Percentiles rank a stretch among this genome's conserved stretches.
phyloP scores from a whole-genome alignment of 345 rosid genomes.

The Streptanthus diversifolius region DNA sequence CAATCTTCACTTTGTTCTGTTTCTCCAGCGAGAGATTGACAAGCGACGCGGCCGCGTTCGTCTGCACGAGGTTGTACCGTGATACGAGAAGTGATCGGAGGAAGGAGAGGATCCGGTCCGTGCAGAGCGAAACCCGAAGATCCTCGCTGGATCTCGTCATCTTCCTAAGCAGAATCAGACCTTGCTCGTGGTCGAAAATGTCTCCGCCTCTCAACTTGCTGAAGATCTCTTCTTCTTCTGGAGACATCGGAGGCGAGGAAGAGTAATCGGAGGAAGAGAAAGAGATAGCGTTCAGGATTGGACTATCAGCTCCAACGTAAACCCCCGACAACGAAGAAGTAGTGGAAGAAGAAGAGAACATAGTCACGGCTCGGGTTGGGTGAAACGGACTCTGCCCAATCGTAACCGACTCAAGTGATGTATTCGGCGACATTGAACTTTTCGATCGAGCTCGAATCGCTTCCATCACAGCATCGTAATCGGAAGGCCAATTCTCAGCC shows the following conservation, averaged over 20 bases:
- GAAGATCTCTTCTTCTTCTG: conserved; percentile 55
- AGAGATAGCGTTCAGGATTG: conserved; percentile 29
- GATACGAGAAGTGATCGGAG: conserved; percentile 55
- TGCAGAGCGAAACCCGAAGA: conserved; percentile 51
- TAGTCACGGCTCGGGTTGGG: conserved; percentile 58
- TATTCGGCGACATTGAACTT: conserved; percentile 39
- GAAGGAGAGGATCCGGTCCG: conserved; percentile 46
- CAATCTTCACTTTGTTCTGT: conserved; percentile 62
- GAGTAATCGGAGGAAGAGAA: conserved; percentile 32
- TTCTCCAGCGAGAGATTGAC: conserved; percentile 80
- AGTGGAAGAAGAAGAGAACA: conserved; percentile 46
- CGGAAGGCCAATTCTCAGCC: conserved; percentile 46
- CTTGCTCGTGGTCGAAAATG: conserved; percentile 62
- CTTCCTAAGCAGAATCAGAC: conserved; percentile 49
- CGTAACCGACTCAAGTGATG: conserved; percentile 58
- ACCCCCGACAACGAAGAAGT: conserved; percentile 56
- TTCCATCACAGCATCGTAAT: conserved; percentile 58
- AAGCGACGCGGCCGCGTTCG: conserved; percentile 70
- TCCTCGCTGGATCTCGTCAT: conserved; percentile 57
- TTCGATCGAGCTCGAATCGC: conserved; percentile 25
- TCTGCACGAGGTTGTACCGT: conserved; percentile 60
- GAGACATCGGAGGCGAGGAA: conserved; percentile 28
- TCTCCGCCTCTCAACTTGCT: conserved; percentile 48
- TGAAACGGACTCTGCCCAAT: conserved; percentile 41
- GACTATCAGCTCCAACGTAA: conserved; percentile 32